These are phyloP conservation scores for Hypomyces perniciosus DNA, from an alignment of 2,329 filamentous ascomycete species.

Conservation along the genomic window DNA sequence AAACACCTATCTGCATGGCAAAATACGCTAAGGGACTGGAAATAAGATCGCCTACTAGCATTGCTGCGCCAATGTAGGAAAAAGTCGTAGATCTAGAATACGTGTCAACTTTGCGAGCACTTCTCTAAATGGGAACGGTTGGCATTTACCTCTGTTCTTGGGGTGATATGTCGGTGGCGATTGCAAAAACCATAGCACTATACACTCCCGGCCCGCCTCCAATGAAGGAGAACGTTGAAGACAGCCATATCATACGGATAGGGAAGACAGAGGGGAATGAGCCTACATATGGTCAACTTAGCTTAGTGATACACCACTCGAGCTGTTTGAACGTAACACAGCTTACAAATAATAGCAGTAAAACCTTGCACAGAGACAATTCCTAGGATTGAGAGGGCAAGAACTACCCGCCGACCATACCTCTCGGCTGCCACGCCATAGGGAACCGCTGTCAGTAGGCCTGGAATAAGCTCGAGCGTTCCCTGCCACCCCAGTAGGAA, in stretches of 20 bases:
- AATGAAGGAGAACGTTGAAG: constrained; percentile 14
- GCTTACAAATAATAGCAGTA: constrained; percentile 5
- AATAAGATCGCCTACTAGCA: constrained; percentile 13
- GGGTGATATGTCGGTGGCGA: constrained; percentile 12
- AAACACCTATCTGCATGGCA: constrained; percentile 13
- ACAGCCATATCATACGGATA: constrained; percentile 14
- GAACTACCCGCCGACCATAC: constrained; percentile 14
- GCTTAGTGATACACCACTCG: too few relatives aligned
- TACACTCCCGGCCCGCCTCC: constrained; percentile 17
- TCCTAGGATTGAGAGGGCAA: constrained; percentile 14
- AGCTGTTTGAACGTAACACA: too few relatives aligned
- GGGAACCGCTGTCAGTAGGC: constrained; percentile 15
- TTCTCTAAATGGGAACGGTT: background rate
- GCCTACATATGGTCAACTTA: constrained; percentile 13
- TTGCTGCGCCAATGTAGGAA: constrained; percentile 14
- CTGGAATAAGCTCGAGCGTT: constrained; percentile 15
- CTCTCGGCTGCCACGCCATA: constrained; percentile 17
- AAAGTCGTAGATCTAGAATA: constrained; percentile 15
- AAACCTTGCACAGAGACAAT: constrained; percentile 5
- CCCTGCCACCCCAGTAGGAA: constrained; percentile 16
- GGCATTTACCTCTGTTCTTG: constrained; percentile 3
- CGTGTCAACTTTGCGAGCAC: background rate
- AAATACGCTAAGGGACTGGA: constrained; percentile 16
- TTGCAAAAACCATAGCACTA: constrained; percentile 17
- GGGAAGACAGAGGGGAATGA: constrained; percentile 13